Base-by-base conservation (phyloP, 2,329 filamentous ascomycete species). In the Aspergillus oerlinghausenensis region DNA sequence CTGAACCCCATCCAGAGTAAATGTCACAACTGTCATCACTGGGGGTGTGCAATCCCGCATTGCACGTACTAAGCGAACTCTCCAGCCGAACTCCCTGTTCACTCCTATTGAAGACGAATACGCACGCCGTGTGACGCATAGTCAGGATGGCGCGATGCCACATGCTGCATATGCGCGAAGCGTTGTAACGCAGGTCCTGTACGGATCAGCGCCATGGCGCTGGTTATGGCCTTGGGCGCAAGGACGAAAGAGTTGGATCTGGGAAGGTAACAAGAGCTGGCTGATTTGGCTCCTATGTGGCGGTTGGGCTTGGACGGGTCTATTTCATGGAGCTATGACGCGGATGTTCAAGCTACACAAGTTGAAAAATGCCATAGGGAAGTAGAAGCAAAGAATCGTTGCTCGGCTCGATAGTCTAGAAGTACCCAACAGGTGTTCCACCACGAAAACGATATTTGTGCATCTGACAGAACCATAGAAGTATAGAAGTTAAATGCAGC, bases 21-120 rank as follows among this genome's bases (percentile, higher is more conserved):
- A 77, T 42, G 79, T 84, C 38, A 79, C 78, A 55, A 79, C 81
- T 2, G 73, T 82, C 29, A 75, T 86, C 6, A 86, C 84, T 1
- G 84, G 84, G 9, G 84, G 84, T 9, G 84, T 87, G 32, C 79
- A 81, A 65, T 81, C 78, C 45, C 82, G 82, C 32, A 84, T 87
- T 62, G 80, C 82, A 3, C 76, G 83, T n/a, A 76, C 72, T 4
- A 68, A 81, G 14, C 75, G 82, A 26, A 67, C 70, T 4, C 66
- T 87, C 8, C 72, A 74, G 2, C 69, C 74, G 8, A 74, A 76
- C 49, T 82, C 78, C 0, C 71, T 83, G 23, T 86, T 84, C 65
- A 60, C 77, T 23, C 80, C 82, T 0, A 73, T 85, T 32, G 73
- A 78, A 45, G 71, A 70, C 4, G 78, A 82, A 56, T 86, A 84